These are phyloP conservation scores for Penicillium mononematosum DNA, from an alignment of 495 filamentous ascomycete species.

Conservation along the genomic window DNA sequence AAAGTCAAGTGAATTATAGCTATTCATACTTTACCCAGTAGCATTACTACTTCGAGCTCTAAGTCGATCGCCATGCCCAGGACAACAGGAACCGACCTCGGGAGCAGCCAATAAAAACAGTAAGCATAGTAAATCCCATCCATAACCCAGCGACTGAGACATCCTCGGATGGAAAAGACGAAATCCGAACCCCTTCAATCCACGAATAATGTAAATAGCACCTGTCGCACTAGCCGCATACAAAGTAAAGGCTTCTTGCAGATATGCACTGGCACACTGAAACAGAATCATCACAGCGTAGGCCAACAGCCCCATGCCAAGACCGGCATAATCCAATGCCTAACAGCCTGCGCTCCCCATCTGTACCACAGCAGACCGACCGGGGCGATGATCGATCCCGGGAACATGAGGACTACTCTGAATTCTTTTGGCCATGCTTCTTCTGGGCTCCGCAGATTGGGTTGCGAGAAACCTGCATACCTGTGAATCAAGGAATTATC, in stretches of 20 bases:
- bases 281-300: constrained; percentile 56
- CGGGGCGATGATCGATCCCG: constrained; percentile 55
- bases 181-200: constrained; percentile 62
- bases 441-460: constrained; percentile 1
- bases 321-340: constrained; percentile 64
- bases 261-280: constrained; percentile 61
- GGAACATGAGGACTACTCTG: constrained; percentile 57
- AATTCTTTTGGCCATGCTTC: constrained; percentile 43
- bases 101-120: constrained; percentile 40
- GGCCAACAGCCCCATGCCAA: constrained; percentile 55
- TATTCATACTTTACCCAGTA: neutral
- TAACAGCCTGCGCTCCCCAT: constrained; percentile 56
- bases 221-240: constrained; percentile 66
- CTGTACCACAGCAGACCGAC: constrained; percentile 61
- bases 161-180: constrained; percentile 62
- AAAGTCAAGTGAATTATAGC: neutral
- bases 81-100: constrained; percentile 45
- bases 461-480: constrained; percentile 35
- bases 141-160: constrained; percentile 48
- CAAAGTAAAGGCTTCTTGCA: constrained; percentile 63
- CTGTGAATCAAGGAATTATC: constrained; percentile 59
- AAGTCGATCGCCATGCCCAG: constrained; percentile 25
- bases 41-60: constrained; percentile 7
- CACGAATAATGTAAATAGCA: constrained; percentile 59
- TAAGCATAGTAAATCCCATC: constrained; percentile 52